Evolutionary conservation across 768 basidiomycete genomes (phyloP).

Genomic region (Pleurotus ostreatus): DNA sequence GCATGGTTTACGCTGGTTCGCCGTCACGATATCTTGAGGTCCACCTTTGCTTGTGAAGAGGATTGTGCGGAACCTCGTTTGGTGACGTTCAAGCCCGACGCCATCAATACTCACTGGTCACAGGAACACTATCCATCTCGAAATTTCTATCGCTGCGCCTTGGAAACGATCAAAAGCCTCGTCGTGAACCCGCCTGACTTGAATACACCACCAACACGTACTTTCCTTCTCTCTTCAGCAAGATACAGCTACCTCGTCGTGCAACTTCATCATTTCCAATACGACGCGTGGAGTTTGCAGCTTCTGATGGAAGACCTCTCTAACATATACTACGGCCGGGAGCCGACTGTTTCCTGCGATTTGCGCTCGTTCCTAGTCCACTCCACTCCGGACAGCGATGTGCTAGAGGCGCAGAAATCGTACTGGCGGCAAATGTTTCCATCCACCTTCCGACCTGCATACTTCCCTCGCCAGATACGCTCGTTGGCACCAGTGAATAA

Average conservation of each 20-base stretch:
- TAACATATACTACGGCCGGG: slow-evolving; percentile 25
- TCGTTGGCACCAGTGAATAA: slow-evolving; percentile 2
- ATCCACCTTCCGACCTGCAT: slow-evolving; percentile 17
- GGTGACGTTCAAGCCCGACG: slow-evolving; percentile 19
- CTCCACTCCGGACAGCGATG: slow-evolving; percentile 16
- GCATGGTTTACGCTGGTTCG: slow-evolving; percentile 34
- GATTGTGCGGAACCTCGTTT: slow-evolving; percentile 22
- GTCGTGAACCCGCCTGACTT: slow-evolving; percentile 20
- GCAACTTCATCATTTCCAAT: slow-evolving; percentile 45
- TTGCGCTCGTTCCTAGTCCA: slow-evolving; percentile 23
- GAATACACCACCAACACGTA: slow-evolving; percentile 19
- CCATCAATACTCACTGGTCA: slow-evolving; percentile 16
- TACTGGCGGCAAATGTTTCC: slow-evolving; percentile 36
- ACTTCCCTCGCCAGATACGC: slow-evolving; percentile 20
- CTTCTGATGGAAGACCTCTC: slow-evolving; percentile 37
- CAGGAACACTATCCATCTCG: slow-evolving; percentile 15
- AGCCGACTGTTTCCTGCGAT: slow-evolving; percentile 19
- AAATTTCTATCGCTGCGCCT: slow-evolving; percentile 12
- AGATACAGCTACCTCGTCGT: slow-evolving; percentile 20
- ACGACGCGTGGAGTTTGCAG: slow-evolving; percentile 43
- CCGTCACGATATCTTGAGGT: slow-evolving; percentile 36
- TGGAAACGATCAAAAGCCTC: slow-evolving; percentile 19
- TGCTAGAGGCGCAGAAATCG: slow-evolving; percentile 18
- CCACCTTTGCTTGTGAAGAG: slow-evolving; percentile 33
- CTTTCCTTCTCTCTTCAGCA: slow-evolving; percentile 18